Conservation (phyloP, 768 basidiomycete genomes). For the Baorangia bicolor region DNA sequence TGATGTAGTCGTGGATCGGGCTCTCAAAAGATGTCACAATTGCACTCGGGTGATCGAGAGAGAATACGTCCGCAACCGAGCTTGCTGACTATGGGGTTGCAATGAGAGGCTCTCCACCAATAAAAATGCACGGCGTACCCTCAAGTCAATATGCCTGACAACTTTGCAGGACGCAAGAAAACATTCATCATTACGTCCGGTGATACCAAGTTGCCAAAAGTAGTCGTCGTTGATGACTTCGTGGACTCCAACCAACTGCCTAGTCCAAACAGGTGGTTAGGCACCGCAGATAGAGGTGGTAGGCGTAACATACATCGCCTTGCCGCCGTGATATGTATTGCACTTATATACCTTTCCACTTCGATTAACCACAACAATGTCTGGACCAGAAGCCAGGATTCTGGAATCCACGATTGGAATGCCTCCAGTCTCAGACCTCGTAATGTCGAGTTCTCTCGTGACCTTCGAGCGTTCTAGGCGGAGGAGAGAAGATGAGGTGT, state of each 20-base stretch:
- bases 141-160: slow-evolving; percentile 50
- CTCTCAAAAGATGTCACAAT: slow-evolving; percentile 56
- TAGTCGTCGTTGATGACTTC: slow-evolving; percentile 22
- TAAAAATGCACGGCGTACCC: slow-evolving; percentile 42
- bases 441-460: slow-evolving; percentile 38
- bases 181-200: slow-evolving; percentile 35
- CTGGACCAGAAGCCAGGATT: slow-evolving; percentile 32
- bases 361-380: slow-evolving; percentile 47
- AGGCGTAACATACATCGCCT: slow-evolving; percentile 40
- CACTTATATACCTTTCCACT: slow-evolving; percentile 52
- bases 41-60: slow-evolving; percentile 33
- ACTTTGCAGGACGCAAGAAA: slow-evolving; percentile 47
- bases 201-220: slow-evolving; percentile 55
- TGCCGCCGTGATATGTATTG: slow-evolving; percentile 35
- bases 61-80: slow-evolving; percentile 34
- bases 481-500: slow-evolving; percentile 43
- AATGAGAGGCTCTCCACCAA: slow-evolving; percentile 4
- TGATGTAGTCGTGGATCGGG: slow-evolving; percentile 39
- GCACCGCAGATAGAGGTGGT: not conserved
- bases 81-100: slow-evolving; percentile 30
- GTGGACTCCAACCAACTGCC: slow-evolving; percentile 19
- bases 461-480: slow-evolving; percentile 27
- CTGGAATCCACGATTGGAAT: slow-evolving; percentile 49
- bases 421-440: slow-evolving; percentile 41
- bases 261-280: slow-evolving; percentile 7